phyloP scores from a whole-genome alignment of 495 filamentous ascomycete species.

The Ramalina intermedia region DNA sequence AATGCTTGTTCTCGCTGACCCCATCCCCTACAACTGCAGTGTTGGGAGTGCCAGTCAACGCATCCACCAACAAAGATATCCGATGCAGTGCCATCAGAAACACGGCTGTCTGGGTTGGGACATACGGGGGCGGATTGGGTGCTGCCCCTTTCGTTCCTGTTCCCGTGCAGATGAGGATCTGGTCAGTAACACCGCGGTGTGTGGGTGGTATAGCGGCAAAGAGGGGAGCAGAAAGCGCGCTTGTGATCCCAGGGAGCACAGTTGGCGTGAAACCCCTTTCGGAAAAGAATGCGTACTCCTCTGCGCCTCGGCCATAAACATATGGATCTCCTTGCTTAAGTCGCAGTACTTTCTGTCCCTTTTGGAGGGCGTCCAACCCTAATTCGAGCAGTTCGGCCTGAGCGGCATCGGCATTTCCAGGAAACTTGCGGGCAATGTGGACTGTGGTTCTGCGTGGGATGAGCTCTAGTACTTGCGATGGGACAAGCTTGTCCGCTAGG shows the following conservation, averaged over 20 bases:
- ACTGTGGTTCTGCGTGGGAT: constrained; percentile 82
- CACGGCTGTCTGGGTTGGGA: constrained; percentile 67
- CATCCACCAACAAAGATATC: constrained; percentile 52
- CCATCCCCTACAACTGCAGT: constrained; percentile 9
- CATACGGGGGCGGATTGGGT: constrained; percentile 65
- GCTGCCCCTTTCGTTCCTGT: constrained; percentile 85
- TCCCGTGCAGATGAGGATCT: constrained; percentile 86
- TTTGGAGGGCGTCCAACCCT: constrained; percentile 54
- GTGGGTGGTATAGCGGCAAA: constrained; percentile 82
- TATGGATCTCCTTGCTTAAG: constrained; percentile 96
- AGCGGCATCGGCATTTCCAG: constrained; percentile 85
- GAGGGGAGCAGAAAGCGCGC: constrained; percentile 69
- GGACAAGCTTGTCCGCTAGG: constrained; percentile 92
- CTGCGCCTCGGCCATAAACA: constrained; percentile 84
- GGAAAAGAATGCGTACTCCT: constrained; percentile 81
- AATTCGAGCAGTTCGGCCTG: constrained; percentile 80
- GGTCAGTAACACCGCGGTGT: constrained; percentile 79
- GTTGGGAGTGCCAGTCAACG: constrained; percentile 33
- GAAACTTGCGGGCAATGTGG: constrained; percentile 91
- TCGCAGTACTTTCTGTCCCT: constrained; percentile 67
- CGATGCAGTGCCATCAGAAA: constrained; percentile 93
- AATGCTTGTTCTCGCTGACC: constrained; percentile 13
- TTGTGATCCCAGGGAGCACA: constrained; percentile 84
- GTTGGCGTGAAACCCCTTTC: constrained; percentile 50
- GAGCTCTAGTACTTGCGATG: constrained; percentile 68